A percentile compares a stretch with the other conserved stretches of the same genome.
Conservation (phyloP, 2,329 filamentous ascomycete species). For the Trichoderma asperellum region DNA sequence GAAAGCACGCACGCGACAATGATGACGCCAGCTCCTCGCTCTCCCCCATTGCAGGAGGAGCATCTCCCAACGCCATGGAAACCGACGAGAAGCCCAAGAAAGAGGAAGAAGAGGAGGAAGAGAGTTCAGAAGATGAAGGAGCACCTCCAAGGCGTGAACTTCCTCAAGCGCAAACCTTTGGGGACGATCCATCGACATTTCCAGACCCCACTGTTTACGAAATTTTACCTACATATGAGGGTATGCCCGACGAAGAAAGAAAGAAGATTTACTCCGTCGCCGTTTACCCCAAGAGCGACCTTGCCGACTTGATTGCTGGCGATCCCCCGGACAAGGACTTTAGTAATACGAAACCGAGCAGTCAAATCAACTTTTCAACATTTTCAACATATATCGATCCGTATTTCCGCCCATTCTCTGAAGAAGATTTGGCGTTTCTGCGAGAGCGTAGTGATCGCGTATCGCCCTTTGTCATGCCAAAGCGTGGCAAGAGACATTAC, state of each 20-base stretch:
- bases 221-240: constrained; percentile 73
- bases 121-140: constrained; percentile 62
- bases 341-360: constrained; percentile 87
- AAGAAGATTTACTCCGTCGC: constrained; percentile 88
- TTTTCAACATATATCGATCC: constrained; percentile 93
- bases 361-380: constrained; percentile 90
- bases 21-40: constrained; percentile 64
- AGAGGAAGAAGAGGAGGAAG: constrained; percentile 51
- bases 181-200: constrained; percentile 88
- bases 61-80: constrained; percentile 60
- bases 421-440: constrained; percentile 92
- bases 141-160: constrained; percentile 64
- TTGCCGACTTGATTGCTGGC: constrained; percentile 84
- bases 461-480: constrained; percentile 82
- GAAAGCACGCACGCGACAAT: constrained; percentile 56
- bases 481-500: constrained; percentile 83
- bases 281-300: constrained; percentile 77
- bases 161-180: constrained; percentile 85
- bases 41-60: constrained; percentile 53
- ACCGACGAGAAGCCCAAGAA: constrained; percentile 58
- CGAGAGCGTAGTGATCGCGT: constrained; percentile 86
- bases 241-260: constrained; percentile 83
- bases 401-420: constrained; percentile 84
- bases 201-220: constrained; percentile 93
- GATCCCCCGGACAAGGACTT: constrained; percentile 93